phyloP scores from a whole-genome alignment of 2,329 filamentous ascomycete genomes.

The Metarhizium anisopliae region DNA sequence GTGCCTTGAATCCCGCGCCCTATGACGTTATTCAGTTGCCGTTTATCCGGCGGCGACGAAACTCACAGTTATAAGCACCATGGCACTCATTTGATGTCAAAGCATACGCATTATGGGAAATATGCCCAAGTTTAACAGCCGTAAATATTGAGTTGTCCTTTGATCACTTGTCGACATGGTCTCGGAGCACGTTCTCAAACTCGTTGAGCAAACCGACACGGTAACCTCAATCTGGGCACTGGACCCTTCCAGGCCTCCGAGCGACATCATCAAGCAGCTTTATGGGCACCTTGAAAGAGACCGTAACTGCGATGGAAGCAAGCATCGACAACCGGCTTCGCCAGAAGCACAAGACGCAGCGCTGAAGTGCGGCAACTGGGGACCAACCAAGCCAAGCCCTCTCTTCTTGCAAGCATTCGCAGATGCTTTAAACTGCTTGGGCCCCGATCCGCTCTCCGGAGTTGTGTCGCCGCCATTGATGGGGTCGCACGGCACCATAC shows the following conservation, averaged over 20 bases:
- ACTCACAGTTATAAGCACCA: neutral
- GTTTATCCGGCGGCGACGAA: neutral
- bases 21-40: constrained; percentile 3
- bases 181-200: constrained; percentile 29
- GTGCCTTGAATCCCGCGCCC: neutral
- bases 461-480: constrained; percentile 44
- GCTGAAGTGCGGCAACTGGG: constrained; percentile 58
- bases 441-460: constrained; percentile 39
- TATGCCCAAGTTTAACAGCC: neutral
- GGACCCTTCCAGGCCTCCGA: constrained; percentile 42
- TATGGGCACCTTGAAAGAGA: constrained; percentile 29
- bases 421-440: constrained; percentile 49
- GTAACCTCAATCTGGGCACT: constrained; percentile 49
- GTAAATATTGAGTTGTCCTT: neutral
- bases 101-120: neutral
- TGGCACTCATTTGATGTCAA: neutral
- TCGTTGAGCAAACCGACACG: constrained; percentile 43
- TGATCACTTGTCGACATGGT: constrained; percentile 15
- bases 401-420: constrained; percentile 62
- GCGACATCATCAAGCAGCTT: constrained; percentile 45
- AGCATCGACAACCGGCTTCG: constrained; percentile 14
- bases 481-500: constrained; percentile 50
- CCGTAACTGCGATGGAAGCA: constrained; percentile 5
- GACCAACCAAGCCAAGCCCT: constrained; percentile 50
- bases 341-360: constrained; percentile 40